These are phyloP conservation scores for Lepiota brunneoincarnata DNA, from an alignment of 768 basidiomycete species.

Conservation along the genomic window DNA sequence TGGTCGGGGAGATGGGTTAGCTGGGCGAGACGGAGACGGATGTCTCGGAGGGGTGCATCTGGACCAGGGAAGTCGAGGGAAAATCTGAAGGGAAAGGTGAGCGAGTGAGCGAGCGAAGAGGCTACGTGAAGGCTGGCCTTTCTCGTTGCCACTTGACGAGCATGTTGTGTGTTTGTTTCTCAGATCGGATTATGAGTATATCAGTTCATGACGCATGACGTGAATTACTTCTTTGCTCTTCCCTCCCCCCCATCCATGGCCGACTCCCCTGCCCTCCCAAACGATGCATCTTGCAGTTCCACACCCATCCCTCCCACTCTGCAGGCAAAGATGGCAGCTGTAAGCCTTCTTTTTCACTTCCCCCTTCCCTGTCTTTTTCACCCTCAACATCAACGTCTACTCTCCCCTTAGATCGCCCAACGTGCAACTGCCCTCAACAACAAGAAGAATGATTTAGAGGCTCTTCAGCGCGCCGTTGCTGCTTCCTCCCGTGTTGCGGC, in stretches of 20 bases:
- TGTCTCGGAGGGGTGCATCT: slow-evolving; percentile 50
- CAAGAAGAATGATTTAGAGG: slow-evolving; percentile 9
- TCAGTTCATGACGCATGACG: slow-evolving; percentile 14
- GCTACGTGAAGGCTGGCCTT: not conserved
- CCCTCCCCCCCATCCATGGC: slow-evolving; percentile 1
- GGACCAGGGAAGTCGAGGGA: slow-evolving; percentile 53
- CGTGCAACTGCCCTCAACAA: slow-evolving; percentile 10
- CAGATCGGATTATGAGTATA: slow-evolving; percentile 12
- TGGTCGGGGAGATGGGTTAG: slow-evolving; percentile 68
- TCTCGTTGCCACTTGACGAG: slow-evolving; percentile 44
- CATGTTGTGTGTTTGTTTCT: slow-evolving; percentile 2
- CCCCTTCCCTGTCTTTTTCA: slow-evolving; percentile 10
- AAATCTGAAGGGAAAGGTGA: slow-evolving; percentile 23
- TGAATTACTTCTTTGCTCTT: not conserved
- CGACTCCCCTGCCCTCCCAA: slow-evolving; percentile 13
- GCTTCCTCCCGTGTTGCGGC: not conserved
- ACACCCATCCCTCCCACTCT: slow-evolving; percentile 86
- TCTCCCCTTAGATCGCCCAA: slow-evolving; percentile 10
- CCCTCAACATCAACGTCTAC: slow-evolving; percentile 2
- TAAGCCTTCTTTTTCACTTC: slow-evolving; percentile 33
- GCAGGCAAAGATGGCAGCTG: slow-evolving; percentile 92
- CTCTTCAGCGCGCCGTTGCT: slow-evolving; percentile 9
- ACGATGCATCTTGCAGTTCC: slow-evolving; percentile 19
- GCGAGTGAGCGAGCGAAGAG: not conserved
- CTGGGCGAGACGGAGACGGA: slow-evolving; percentile 64